Conservation (phyloP, 305 asterid species). For the Rubia tinctorum region DNA sequence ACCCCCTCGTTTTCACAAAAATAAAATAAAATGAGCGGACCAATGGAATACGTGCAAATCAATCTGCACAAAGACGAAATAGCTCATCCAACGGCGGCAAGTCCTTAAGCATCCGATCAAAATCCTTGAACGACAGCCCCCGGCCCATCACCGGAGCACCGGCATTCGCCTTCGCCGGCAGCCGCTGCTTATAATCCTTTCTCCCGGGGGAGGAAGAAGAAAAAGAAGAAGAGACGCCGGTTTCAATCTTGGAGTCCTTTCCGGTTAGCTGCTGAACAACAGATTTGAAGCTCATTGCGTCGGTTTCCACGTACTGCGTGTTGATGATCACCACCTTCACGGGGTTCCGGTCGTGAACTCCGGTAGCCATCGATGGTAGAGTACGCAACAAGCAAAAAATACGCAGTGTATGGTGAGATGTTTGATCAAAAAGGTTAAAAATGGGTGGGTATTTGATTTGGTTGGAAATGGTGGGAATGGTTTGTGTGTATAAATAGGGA, state of each 20-base stretch:
- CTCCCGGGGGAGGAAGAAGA: not conserved
- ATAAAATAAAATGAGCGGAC: no score
- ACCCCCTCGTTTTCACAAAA: not conserved
- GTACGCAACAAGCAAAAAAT: no score
- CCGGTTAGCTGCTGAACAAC: constrained; percentile 49
- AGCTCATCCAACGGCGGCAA: constrained; percentile 75
- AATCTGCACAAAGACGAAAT: constrained; percentile 33
- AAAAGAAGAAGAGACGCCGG: not conserved
- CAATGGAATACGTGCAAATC: not conserved
- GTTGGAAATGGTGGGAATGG: not conserved
- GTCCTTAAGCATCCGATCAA: constrained; percentile 62
- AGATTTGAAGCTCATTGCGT: constrained; percentile 42
- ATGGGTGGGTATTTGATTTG: not conserved
- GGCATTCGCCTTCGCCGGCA: not conserved
- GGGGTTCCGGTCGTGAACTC: constrained; percentile 11
- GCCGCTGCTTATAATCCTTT: not conserved
- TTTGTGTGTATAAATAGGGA: not conserved
- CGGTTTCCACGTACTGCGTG: constrained; percentile 42
- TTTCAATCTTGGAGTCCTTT: constrained; percentile 30
- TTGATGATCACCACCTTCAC: constrained; percentile 44
- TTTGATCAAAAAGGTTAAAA: not conserved
- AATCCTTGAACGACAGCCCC: constrained; percentile 64
- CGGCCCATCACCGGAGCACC: constrained; percentile 32
- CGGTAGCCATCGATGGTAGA: constrained; percentile 3
- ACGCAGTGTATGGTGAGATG: not conserved